Base-by-base conservation (phyloP, 2,329 filamentous ascomycete species). In the Hymenoscyphus fraxineus region DNA sequence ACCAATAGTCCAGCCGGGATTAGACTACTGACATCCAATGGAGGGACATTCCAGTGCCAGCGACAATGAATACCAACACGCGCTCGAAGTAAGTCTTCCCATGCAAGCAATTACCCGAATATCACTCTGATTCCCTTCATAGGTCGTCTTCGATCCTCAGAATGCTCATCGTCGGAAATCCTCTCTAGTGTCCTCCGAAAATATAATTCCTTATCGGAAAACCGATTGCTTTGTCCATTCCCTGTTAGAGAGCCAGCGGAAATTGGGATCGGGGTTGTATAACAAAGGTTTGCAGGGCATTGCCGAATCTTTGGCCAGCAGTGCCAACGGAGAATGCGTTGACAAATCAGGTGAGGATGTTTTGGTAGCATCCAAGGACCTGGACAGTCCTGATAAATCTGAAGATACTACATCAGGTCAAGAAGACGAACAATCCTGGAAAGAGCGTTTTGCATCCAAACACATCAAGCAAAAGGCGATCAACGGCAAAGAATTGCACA, bases 151-250 rank as follows among this genome's bases (percentile, higher is more conserved):
- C 71, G 86, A 89, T 66, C 77, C 83, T 1, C 76, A 81, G 47
- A 88, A 84, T 68, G 80, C 82, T 0, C 86, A 88, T 70, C 83
- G 87, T 27, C 83, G 87, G 65, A 90, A 89, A 77, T 88, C 85
- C 71, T 89, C 87, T 13, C 80, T 90, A 59, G 83, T 88, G 13
- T 74, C 78, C 2, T 70, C 76, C 16, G 67, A 72, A 7, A 79
- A 79, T 5, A 68, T 78, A 60, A 70, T 79, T 10, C 73, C 73
- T 6, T 71, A 74, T 54, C 70, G 75, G 66, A 80, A 81, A 69
- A 83, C 83, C 13, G 84, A 87, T 71, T 89, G 87, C 69, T 80
- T 88, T 44, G 87, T 89, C 39, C 87, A 90, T 73, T 83, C 88
- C 64, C 81, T 89, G 60, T 80, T 89, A 66, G 85, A 88, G 61